Evolutionary conservation across 768 basidiomycete species (phyloP), one percentile per base, ranked within the genome.

Genomic region (Suillus hirtellus): DNA sequence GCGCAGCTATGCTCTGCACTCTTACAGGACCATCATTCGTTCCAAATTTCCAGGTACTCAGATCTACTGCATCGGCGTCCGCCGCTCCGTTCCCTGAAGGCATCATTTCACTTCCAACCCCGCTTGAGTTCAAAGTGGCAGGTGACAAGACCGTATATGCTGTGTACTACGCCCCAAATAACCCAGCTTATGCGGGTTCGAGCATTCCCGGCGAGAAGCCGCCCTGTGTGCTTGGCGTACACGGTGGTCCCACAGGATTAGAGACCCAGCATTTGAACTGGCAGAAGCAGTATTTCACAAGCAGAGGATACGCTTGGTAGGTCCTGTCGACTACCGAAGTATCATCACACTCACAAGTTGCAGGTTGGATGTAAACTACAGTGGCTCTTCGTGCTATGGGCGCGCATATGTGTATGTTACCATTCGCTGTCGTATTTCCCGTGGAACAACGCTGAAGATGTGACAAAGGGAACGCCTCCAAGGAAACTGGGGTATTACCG

Each of bases 361-460:
- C 82, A 86, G 89, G 84, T 68, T 89, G 35, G 88, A 89, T 59
- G 89, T 93, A 42, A 88, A 93, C 70, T 89, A 91, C 66, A 82
- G 89, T 14, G 92, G 91, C 3, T 89, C 88, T 0, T 85, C 85
- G 14, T 88, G 88, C 0, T 92, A 87, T 66, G 92, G 92, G 0
- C 81, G 89, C 6, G 74, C 75, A 21, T 94, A 91, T 67, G 84
- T 82, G 80, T 80, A 64, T 53, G 77, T 44, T 24, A 17, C 15
- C 17, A 21, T 46, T 27, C 1, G 11, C 11, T 19, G 6, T 50
- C 31, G 19, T n/a, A 5, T 43, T 7, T 61, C 6, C 2, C 27
- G 58, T 27, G 24, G 6, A 42, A 37, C 43, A 21, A 19, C 31
- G 21, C 50, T 31, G 35, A 37, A 12, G 1, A 27, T 11, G 1